Evolutionary conservation across 352 stramenopile species (phyloP).

Genomic region (Globisporangium nodosum): DNA sequence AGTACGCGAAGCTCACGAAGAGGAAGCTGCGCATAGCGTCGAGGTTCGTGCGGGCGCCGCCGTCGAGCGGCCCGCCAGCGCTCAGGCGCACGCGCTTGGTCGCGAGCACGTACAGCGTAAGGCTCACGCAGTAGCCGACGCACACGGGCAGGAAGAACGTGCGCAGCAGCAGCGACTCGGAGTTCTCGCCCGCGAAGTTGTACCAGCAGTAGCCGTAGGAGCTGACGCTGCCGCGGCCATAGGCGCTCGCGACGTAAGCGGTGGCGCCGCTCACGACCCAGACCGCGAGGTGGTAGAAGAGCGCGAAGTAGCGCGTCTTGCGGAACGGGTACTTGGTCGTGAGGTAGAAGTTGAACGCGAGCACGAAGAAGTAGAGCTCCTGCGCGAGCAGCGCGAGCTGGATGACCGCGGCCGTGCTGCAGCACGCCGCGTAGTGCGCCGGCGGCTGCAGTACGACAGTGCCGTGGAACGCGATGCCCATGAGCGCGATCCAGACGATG

Average conservation of each 20-base stretch:
- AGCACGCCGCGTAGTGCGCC: conserved; percentile 50
- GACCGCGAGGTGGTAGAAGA: conserved; percentile 66
- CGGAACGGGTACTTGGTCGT: conserved; percentile 85
- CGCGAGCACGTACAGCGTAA: conserved; percentile 65
- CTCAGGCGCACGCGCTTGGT: conserved; percentile 68
- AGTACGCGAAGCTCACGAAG: conserved; percentile 66
- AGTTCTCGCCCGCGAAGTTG: conserved; percentile 30
- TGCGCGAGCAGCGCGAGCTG: conserved; percentile 72
- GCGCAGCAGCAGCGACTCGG: conserved; percentile 52
- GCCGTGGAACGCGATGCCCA: conserved; percentile 77
- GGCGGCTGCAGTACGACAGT: conserved; percentile 49
- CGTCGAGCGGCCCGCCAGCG: conserved; percentile 25
- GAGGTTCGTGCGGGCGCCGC: conserved; percentile 60
- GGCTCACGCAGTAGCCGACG: conserved; percentile 59
- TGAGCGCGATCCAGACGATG: conserved; percentile 77
- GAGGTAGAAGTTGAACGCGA: conserved; percentile 86
- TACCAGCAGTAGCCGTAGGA: conserved; percentile 87
- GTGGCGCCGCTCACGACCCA: conserved; percentile 47
- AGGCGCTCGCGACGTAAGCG: conserved; percentile 42
- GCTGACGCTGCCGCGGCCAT: conserved; percentile 43
- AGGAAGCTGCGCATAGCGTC: conserved; percentile 77
- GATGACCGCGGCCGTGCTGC: conserved; percentile 48
- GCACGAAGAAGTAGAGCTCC: conserved; percentile 82
- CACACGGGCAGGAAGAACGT: conserved; percentile 59
- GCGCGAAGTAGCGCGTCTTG: conserved; percentile 59